Base-by-base conservation (phyloP, 1,284 basidiomycete genomes). In the Farysia itapuensis region DNA sequence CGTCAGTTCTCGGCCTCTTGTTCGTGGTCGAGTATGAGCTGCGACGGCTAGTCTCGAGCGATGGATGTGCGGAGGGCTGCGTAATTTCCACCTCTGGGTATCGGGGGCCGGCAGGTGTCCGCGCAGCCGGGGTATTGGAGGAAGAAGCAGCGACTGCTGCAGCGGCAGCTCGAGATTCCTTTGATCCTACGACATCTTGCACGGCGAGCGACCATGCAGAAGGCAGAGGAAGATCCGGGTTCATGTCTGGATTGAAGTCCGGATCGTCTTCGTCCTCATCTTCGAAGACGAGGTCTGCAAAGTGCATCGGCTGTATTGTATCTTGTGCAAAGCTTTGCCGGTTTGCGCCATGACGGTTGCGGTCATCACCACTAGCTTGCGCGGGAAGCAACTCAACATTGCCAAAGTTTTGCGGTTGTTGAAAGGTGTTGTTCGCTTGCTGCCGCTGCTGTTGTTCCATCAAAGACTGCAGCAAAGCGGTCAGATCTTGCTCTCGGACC, bases 241-340 rank as follows among this genome's bases (percentile, higher is more conserved):
- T 63, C 18, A 63, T 33, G 25, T 63, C 53, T 13, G 59, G 59
- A 18, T 63, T 63, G 39, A 67, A 67, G 39, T 67, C 64, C 1
- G 64, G 64, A 40, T 70, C 67, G 35, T 70, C 67, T 23, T 46
- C 53, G 20, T 70, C 67, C 32, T 70, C 67, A 5, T 69, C 67
- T 22, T 70, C 67, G 26, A 67, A 63, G 25, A 51, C 50, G 4
- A 67, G 54, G 26, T 67, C 60, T 18, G 61, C 61, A 41, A 70
- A 67, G 20, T 53, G 29, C 16, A 63, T 39, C 22, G 53, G 30
- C 15, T 39, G 40, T 14, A 37, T 16, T n/a, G 26, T 28, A 11
- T 28, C 26, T 28, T 28, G 26, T 11, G 26, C 9, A 9, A 11
- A n/a, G 9, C 11, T 9, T n/a, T 28, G 26, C n/a, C n/a, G n/a